Evolutionary conservation across 176 grass and related monocot genomes (phyloP).

Genomic region (Oryza glumipatula): DNA sequence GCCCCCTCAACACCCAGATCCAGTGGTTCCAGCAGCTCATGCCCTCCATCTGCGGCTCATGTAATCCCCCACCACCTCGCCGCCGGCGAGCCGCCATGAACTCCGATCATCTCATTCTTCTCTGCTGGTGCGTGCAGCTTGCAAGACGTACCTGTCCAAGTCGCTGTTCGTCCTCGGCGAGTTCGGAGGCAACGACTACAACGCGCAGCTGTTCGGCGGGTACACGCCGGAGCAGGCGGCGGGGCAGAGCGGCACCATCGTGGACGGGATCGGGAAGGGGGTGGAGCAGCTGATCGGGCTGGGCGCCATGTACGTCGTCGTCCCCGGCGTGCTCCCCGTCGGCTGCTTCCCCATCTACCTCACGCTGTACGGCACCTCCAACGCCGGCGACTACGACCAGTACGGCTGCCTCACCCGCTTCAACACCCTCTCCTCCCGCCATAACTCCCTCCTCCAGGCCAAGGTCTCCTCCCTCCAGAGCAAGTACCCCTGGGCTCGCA

Average conservation of each 20-base stretch:
- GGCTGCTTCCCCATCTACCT: conserved; percentile 89
- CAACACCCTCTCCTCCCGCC: conserved; percentile 63
- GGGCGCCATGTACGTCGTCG: conserved; percentile 66
- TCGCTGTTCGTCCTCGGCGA: conserved; percentile 83
- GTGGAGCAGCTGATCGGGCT: conserved; percentile 72
- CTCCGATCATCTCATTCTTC: background rate
- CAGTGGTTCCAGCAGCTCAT: conserved; percentile 81
- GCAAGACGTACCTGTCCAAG: conserved; percentile 71
- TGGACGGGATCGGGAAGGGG: conserved; percentile 60
- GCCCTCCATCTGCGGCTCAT: conserved; percentile 73
- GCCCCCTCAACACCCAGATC: conserved; percentile 77
- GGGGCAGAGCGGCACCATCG: conserved; percentile 49
- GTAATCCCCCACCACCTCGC: background rate
- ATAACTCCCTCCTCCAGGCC: conserved; percentile 73
- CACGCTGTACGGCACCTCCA: conserved; percentile 65
- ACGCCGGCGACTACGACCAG: conserved; percentile 72
- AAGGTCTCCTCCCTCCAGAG: conserved; percentile 58
- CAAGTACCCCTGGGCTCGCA: conserved; percentile 50
- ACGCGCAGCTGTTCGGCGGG: conserved; percentile 77
- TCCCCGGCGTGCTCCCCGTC: conserved; percentile 72
- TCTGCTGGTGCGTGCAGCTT: conserved; percentile 35
- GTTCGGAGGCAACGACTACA: conserved; percentile 97
- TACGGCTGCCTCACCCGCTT: conserved; percentile 76
- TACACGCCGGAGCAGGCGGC: conserved; percentile 53
- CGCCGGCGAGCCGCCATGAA: background rate